Base-by-base conservation (phyloP, 2,329 filamentous ascomycete species). In the Meredithiella fracta region DNA sequence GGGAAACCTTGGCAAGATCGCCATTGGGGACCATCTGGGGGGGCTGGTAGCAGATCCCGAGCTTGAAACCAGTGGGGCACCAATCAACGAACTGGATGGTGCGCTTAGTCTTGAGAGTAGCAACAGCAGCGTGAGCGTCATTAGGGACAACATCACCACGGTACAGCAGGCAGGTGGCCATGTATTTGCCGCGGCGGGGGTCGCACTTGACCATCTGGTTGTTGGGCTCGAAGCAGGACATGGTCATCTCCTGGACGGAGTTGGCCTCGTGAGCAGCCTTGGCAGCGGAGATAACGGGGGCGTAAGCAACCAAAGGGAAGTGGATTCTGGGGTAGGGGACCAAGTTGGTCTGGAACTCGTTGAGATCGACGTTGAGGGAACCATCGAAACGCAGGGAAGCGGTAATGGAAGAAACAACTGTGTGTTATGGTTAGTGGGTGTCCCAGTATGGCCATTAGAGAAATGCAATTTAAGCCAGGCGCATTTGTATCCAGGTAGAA, bases 181-280 rank as follows among this genome's bases (percentile, higher is more conserved):
- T 98, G 82, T 98, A 98, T 80, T 98, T 98, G 73, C 91, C 91
- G 72, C 94, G 90, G 68, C 90, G 89, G 64, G 91, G 91, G 71
- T 98, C 92, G 69, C 91, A 98, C 80, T 95, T 95, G 71, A 98
- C 91, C 91, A 98, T 98, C 84, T 98, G 91, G 83, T 95, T 96
- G 83, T 96, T 86, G 65, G 91, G 89, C 82, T 98, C 91, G 76
- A 98, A 98, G 84, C 91, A 97, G 63, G 87, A 87, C 83, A 91
- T 94, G 72, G 88, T 94, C 77, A 97, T 96, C 78, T 97, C 92
- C 74, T 89, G 85, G 63, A 97, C 91, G 26, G 87, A 92, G 83
- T 96, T 94, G 78, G 90, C 83, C 79, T 98, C 91, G 77, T 98
- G 91, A 59, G 88, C 85, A 65, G 90, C 88, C 82, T 96, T 96